Percentiles rank a stretch among this genome's conserved stretches.
Conservation (phyloP, 495 filamentous ascomycete genomes). For the Daldinia bambusicola region DNA sequence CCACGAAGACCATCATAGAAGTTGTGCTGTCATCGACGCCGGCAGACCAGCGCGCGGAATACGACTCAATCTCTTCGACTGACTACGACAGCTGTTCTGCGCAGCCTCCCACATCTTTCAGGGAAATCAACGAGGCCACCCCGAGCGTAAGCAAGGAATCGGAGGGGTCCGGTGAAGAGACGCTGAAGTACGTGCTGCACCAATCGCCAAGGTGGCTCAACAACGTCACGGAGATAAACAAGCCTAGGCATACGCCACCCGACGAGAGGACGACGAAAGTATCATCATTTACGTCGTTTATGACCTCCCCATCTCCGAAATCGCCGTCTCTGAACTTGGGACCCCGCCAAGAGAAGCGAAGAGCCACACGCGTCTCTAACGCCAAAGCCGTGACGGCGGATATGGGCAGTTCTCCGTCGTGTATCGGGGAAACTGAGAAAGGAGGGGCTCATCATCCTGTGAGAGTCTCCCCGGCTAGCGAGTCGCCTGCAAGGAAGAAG, state of each 20-base stretch:
- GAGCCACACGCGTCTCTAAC: background rate
- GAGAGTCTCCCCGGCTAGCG: background rate
- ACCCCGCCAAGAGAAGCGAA: background rate
- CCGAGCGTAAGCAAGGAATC: background rate
- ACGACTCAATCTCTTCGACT: constrained; percentile 12
- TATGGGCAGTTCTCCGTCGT: background rate
- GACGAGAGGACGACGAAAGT: background rate
- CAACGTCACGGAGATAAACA: constrained; percentile 10
- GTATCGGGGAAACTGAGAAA: background rate
- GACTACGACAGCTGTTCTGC: constrained; percentile 2
- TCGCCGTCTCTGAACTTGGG: background rate
- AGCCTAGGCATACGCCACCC: background rate
- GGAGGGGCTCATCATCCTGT: background rate
- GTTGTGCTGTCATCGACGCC: constrained; percentile 22
- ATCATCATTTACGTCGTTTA: background rate
- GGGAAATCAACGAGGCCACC: constrained; percentile 33
- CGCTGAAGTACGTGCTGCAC: constrained; percentile 27
- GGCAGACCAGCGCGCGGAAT: constrained; percentile 14
- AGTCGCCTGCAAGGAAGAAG: constrained; percentile 4
- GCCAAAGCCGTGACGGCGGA: too few species aligned
- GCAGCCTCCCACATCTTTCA: constrained; percentile 28
- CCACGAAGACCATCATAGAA: constrained; percentile 16
- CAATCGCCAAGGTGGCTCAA: constrained; percentile 25
- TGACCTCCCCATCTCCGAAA: background rate
- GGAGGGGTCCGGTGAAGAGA: constrained; percentile 22